A percentile compares a stretch with the other conserved stretches of the same genome.
Evolutionary conservation across 2,329 filamentous ascomycete species (phyloP).

Genomic region (Colletotrichum endophyticum): DNA sequence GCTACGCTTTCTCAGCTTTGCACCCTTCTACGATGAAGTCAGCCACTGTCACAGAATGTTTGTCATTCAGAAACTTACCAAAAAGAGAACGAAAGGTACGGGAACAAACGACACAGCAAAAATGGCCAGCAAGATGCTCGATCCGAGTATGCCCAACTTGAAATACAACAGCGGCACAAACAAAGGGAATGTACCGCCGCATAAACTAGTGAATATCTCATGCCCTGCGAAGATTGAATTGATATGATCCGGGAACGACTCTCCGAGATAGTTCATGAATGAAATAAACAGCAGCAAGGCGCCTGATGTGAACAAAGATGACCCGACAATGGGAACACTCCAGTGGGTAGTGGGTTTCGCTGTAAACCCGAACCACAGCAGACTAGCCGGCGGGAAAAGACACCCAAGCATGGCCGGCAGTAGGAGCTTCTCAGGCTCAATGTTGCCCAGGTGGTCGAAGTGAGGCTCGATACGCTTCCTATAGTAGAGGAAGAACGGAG

Average conservation of each 20-base stretch:
- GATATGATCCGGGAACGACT: slow-evolving; percentile 8
- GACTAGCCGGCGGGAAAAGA: neutral
- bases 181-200: slow-evolving; percentile 5
- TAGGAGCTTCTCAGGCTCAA: slow-evolving; percentile 1
- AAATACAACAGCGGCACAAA: neutral
- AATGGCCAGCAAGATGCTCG: slow-evolving; percentile 8
- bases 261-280: slow-evolving; percentile 2
- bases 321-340: neutral
- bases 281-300: slow-evolving; percentile 2
- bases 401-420: neutral
- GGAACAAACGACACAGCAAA: slow-evolving; percentile 4
- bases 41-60: neutral
- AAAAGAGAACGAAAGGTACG: slow-evolving; percentile 13
- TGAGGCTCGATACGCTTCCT: neutral
- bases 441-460: neutral
- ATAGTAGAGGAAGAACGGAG: slow-evolving; percentile 14
- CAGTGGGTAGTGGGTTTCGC: neutral
- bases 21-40: neutral
- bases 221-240: slow-evolving; percentile 1
- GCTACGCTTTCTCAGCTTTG: slow-evolving; percentile 1
- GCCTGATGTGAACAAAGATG: neutral
- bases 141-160: neutral
- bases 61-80: slow-evolving; percentile 5
- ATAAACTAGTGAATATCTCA: slow-evolving; percentile 9
- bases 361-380: slow-evolving; percentile 12